These are phyloP conservation scores for Aureobasidium sp. DNA, from an alignment of 2,329 filamentous ascomycete species.

Conservation along the genomic window DNA sequence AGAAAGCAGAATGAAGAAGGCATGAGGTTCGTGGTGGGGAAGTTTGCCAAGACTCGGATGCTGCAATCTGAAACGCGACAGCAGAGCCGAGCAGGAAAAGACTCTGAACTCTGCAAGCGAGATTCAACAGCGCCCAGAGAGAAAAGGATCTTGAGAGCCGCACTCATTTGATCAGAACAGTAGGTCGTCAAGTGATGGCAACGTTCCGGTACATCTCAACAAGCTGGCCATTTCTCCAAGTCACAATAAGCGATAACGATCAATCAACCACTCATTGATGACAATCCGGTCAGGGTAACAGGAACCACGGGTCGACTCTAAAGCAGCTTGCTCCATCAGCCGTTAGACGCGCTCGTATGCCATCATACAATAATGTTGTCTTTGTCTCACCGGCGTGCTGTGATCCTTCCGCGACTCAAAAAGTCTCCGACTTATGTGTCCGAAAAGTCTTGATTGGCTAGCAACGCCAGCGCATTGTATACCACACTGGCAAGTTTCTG, in stretches of 20 bases:
- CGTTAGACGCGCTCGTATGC: neutral
- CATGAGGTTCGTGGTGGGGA: neutral
- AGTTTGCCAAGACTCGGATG: neutral
- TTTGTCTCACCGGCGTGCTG: neutral
- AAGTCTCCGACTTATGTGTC: constrained; percentile 6
- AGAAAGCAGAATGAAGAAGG: neutral
- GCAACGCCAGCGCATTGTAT: neutral
- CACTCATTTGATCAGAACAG: too few species aligned
- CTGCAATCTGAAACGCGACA: constrained; percentile 7
- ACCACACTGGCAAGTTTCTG: neutral
- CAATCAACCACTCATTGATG: neutral
- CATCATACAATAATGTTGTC: neutral
- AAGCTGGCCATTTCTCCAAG: neutral
- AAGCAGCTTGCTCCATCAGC: neutral
- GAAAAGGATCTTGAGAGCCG: neutral
- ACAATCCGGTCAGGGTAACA: neutral
- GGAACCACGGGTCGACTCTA: neutral
- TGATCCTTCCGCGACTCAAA: neutral
- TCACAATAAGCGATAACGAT: neutral
- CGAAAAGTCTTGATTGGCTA: neutral
- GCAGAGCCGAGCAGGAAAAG: neutral
- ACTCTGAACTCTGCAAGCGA: neutral
- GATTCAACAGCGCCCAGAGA: neutral
- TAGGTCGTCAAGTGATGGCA: neutral
- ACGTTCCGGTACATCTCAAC: neutral